Conservation (phyloP, 805 yeast genomes). For the Diddensiella santjacobensis region DNA sequence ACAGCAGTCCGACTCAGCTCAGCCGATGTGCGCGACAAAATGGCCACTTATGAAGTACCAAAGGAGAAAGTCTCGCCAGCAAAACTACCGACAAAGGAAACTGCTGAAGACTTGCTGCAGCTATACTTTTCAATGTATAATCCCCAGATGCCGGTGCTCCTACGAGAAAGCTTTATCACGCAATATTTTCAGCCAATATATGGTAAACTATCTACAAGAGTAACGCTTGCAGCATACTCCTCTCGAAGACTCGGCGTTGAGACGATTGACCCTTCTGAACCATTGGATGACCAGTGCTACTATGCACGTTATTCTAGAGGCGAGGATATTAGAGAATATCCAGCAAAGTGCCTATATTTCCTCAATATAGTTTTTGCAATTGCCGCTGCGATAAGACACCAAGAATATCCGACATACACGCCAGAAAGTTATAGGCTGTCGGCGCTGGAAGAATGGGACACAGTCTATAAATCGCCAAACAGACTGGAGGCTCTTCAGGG, state of each 20-base stretch:
- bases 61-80: conserved; percentile 35
- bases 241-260: conserved; percentile 11
- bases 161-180: conserved; percentile 69
- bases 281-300: neutral
- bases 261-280: conserved; percentile 1
- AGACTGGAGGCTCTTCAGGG: conserved; percentile 73
- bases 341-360: conserved; percentile 48
- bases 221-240: conserved; percentile 44
- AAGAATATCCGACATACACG: conserved; percentile 59
- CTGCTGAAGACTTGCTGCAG: conserved; percentile 63
- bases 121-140: conserved; percentile 75
- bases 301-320: neutral
- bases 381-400: conserved; percentile 68
- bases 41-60: conserved; percentile 4
- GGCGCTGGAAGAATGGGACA: conserved; percentile 56
- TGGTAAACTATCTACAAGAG: conserved; percentile 55
- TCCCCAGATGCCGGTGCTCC: conserved; percentile 78
- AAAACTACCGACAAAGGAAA: conserved; percentile 61
- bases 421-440: conserved; percentile 69
- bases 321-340: conserved; percentile 5
- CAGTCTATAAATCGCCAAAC: conserved; percentile 54
- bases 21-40: conserved; percentile 17
- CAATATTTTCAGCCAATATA: conserved; percentile 74
- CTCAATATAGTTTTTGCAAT: conserved; percentile 76
- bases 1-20: conserved; percentile 61